phyloP scores from a whole-genome alignment of 2,329 filamentous ascomycete genomes.

The Alternaria sp. region DNA sequence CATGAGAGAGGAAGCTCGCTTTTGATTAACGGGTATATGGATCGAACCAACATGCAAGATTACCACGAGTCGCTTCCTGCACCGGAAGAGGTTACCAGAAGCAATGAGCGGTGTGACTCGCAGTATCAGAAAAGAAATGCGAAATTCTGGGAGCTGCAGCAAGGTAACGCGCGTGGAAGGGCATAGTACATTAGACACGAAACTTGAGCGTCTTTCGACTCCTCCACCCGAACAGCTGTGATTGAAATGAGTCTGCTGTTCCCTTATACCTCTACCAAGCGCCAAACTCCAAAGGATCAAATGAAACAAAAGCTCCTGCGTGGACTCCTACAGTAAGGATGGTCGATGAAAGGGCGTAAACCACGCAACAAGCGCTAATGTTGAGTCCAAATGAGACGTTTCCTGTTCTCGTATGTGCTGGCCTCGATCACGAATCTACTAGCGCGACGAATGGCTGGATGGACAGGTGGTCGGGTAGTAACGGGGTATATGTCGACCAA shows the following conservation, averaged over 20 bases:
- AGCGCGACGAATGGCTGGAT: neutral
- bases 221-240: neutral
- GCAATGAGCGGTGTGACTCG: neutral
- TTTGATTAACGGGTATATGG: neutral
- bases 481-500: conserved; percentile 15
- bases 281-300: neutral
- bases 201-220: neutral
- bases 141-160: neutral
- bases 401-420: neutral
- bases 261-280: neutral
- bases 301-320: neutral
- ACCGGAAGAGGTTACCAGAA: neutral
- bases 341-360: conserved; percentile 1
- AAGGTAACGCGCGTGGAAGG: neutral
- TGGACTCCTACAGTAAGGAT: neutral
- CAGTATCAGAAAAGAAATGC: neutral
- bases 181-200: neutral
- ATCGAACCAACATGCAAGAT: neutral
- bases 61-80: neutral
- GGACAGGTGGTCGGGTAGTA: conserved; percentile 14
- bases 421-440: neutral
- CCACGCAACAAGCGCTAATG: conserved; percentile 2
- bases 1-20: neutral
- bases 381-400: neutral
- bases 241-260: neutral